A percentile compares a stretch with the other conserved stretches of the same genome.
phyloP scores from a whole-genome alignment of 495 filamentous ascomycete genomes.

The Tetracladium marchalianum region DNA sequence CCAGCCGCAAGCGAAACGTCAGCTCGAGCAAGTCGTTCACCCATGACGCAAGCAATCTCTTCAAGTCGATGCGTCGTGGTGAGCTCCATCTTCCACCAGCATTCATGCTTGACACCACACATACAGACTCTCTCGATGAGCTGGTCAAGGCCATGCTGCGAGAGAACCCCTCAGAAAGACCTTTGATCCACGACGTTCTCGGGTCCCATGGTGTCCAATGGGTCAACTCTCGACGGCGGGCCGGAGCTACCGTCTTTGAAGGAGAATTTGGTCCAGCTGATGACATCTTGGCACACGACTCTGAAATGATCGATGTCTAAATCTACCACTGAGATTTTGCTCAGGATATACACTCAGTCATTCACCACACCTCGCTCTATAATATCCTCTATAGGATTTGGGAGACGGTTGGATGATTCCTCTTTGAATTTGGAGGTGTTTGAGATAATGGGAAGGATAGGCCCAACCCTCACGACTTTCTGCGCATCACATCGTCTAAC shows the following conservation, averaged over 20 bases:
- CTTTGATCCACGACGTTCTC: constrained; percentile 63
- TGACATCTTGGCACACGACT: constrained; percentile 56
- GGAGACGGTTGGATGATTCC: constrained; percentile 16
- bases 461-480: constrained; percentile 3
- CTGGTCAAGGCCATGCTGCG: constrained; percentile 84
- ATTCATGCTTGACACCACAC: constrained; percentile 71
- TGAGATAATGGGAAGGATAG: constrained; percentile 14
- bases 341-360: constrained; percentile 1
- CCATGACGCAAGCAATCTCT: constrained; percentile 34
- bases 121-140: constrained; percentile 68
- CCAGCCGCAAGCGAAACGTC: constrained; percentile 13
- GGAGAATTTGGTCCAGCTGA: constrained; percentile 89
- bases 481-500: constrained; percentile 1
- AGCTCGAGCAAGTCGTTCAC: constrained; percentile 21
- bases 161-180: constrained; percentile 62
- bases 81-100: constrained; percentile 67
- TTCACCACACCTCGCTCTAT: constrained; percentile 7
- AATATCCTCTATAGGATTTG: constrained; percentile 17
- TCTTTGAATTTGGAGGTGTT: constrained; percentile 13
- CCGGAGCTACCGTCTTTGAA: constrained; percentile 85
- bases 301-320: constrained; percentile 62
- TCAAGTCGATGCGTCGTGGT: constrained; percentile 21
- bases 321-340: constrained; percentile 7
- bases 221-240: constrained; percentile 61
- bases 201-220: constrained; percentile 59